phyloP scores from a whole-genome alignment of 345 rosid species.

The Citrus sp. region DNA sequence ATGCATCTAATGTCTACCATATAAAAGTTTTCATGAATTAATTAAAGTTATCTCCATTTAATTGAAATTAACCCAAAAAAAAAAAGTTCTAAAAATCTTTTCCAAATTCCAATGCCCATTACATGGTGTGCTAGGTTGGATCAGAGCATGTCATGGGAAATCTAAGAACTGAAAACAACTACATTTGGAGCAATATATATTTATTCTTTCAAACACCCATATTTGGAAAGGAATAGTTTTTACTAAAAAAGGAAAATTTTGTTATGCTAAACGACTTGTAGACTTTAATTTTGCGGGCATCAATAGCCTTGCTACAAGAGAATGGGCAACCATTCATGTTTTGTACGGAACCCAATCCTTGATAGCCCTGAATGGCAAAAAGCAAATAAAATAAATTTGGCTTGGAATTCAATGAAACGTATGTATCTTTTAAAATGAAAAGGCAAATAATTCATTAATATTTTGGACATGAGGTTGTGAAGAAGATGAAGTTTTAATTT shows the following conservation, averaged over 20 bases:
- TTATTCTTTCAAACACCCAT: not conserved
- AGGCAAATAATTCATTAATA: constrained; percentile 1
- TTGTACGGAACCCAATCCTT: not conserved
- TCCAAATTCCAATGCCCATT: not conserved
- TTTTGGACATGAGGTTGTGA: not conserved
- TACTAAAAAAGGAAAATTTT: not conserved
- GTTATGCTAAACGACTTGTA: not conserved
- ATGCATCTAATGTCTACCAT: too few relatives aligned
- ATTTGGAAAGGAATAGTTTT: not conserved
- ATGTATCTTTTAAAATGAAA: not conserved
- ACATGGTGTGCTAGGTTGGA: not conserved
- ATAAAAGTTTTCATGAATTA: too few relatives aligned
- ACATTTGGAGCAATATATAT: not conserved
- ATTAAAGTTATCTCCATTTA: not conserved
- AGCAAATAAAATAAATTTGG: not conserved
- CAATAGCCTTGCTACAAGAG: not conserved
- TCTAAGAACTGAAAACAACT: not conserved
- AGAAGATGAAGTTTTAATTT: not conserved
- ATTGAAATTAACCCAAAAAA: too few relatives aligned
- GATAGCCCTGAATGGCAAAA: not conserved
- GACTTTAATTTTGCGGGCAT: not conserved
- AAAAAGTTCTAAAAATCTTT: too few relatives aligned
- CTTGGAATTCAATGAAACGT: not conserved
- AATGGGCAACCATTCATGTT: not conserved
- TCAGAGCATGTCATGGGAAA: not conserved